Base-by-base conservation (phyloP, 345 rosid genomes). In the Euphorbia tirucalli region DNA sequence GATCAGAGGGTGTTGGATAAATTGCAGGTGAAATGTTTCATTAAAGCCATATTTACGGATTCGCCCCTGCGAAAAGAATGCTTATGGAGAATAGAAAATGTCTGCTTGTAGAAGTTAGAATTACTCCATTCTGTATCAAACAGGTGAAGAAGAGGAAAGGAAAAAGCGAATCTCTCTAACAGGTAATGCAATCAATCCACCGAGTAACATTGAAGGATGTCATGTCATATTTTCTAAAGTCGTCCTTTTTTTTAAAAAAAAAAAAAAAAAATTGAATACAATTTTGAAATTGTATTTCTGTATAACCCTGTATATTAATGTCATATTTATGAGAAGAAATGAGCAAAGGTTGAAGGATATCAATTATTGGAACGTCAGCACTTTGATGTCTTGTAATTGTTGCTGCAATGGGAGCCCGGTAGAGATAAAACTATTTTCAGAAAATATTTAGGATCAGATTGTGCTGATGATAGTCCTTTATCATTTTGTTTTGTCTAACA, bases 31-130 rank as follows among this genome's bases (percentile, higher is more conserved):
- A 78, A 81, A 77, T 96, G 89, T 81, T 85, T 95, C 73, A 88
- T 92, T 72, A 85, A 84, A 82, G 93, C 99, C 55, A 89, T 87
- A 83, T 92, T 90, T 77, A 71, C 97, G 0, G 98, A 92, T 82
- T 90, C 99, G 0, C 78, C 97, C 21, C 71, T 95, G 77, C 86
- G 98, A 74, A 90, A 89, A 85, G 99, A 92, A 77, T 95, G 98
- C 84, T 57, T 90, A 71, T 82, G 94, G 99, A 84, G 90, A 82
- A 89, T 95, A 62, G 87, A 86, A 67, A 86, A 82, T 32, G 75
- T 61, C 48, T 59, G 81, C 81, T 75, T 80, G 72, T 83, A 77
- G 65, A 64, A 49, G n/a, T 15, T 30, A 11, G 0, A 28, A 4
- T 58, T 46, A 27, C 43, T 49, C 10, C 22, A n/a, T 8, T 25